Evolutionary conservation across 306 rosid genomes (phyloP), one percentile per base, ranked within the genome.

Genomic region (Quercus rubra): DNA sequence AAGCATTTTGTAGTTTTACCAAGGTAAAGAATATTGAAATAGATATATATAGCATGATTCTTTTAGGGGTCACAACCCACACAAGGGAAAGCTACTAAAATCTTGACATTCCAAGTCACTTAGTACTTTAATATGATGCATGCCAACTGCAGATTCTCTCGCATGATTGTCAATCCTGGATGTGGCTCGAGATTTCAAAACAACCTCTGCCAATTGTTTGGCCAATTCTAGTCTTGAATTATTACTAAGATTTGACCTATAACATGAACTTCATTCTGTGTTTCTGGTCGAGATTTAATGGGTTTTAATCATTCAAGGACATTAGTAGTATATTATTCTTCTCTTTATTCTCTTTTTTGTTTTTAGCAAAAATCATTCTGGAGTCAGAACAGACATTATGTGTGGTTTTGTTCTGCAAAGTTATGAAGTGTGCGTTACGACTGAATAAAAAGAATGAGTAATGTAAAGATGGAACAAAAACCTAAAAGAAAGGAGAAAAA

Each of bases 401-500:
- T 49, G 54, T 49, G 13, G 13, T 49, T 2, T 46, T 49, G 54
- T 49, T 46, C 52, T 8, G 52, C 13, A 46, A 46, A 9, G 14
- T 46, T 11, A 46, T 46, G 9, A 35, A 35, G 43, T 35, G 43
- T 8, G 17, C 12, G 15, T 49, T 49, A 12, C 4, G 17, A 49
- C 15, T 0, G 54, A 46, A 46, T 46, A 46, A 46, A 46, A 46
- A 46, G 15, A 46, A 46, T 9, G 54, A 3, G 17, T 49, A 49
- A 49, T 1, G 67, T 38, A 52, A 58, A 33, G 17, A 61, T 58
- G 72, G 79, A 74, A 80, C 78, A 58, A 78, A 7, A 52, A 28
- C 81, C 75, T 19, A 38, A 35, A 79, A 52, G 57, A 10, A 72
- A 72, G 76, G 82, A 71, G 28, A 25, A 75, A 81, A 75, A 70